Conservation (phyloP, 2,329 filamentous ascomycete species). For the Pezicula carpinea region DNA sequence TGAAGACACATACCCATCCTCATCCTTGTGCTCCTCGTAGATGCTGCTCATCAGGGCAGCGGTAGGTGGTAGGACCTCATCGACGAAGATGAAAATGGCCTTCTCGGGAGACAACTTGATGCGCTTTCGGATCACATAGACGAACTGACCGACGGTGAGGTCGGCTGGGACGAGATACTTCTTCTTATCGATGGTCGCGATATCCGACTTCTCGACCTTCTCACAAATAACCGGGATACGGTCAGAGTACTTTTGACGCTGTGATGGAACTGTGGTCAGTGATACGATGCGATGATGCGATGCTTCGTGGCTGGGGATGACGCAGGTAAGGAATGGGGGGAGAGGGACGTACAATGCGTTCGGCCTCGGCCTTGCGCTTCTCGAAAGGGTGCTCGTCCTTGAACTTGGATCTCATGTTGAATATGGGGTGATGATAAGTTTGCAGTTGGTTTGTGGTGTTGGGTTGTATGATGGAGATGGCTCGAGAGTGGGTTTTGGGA, state of each 20-base stretch:
- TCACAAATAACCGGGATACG: slow-evolving; percentile 99
- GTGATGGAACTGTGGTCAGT: slow-evolving; percentile 8
- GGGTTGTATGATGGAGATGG: not conserved
- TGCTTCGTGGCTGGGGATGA: slow-evolving; percentile 7
- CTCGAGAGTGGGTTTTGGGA: not conserved
- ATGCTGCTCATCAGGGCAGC: slow-evolving; percentile 99
- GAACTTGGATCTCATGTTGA: slow-evolving; percentile 95
- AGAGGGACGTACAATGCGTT: slow-evolving; percentile 51
- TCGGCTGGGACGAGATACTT: slow-evolving; percentile 98
- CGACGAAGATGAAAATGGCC: slow-evolving; percentile 99
- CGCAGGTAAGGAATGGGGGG: slow-evolving; percentile 3
- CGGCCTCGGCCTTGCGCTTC: slow-evolving; percentile 99
- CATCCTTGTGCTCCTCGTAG: slow-evolving; percentile 96
- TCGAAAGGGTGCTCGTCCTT: slow-evolving; percentile 99
- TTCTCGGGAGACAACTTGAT: slow-evolving; percentile 99
- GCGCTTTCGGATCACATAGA: slow-evolving; percentile 99
- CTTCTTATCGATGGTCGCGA: slow-evolving; percentile 99
- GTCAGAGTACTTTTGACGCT: slow-evolving; percentile 94
- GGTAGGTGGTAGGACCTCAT: slow-evolving; percentile 93
- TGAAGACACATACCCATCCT: slow-evolving; percentile 52
- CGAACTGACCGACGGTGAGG: slow-evolving; percentile 97
- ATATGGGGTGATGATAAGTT: slow-evolving; percentile 26
- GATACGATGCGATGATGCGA: slow-evolving; percentile 1
- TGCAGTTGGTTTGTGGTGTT: not conserved
- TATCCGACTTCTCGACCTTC: slow-evolving; percentile 99